A percentile compares a stretch with the other conserved stretches of the same genome.
Evolutionary conservation across 225 moss, liverwort and hornwort species (phyloP).

Genomic region (Physcomitrium patens): DNA sequence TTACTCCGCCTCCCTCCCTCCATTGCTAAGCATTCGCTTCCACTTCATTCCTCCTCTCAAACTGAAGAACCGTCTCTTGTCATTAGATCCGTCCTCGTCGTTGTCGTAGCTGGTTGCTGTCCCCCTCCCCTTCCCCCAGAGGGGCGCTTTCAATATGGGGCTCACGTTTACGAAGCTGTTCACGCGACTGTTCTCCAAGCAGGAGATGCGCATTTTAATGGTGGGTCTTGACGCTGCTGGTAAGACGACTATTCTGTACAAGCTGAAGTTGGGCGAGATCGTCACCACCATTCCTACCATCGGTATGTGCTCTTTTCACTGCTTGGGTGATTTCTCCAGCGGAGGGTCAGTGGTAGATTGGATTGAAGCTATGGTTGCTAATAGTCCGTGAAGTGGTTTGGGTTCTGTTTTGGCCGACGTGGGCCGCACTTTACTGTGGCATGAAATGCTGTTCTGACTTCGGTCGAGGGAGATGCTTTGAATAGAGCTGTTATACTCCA

Average conservation of each 20-base stretch:
- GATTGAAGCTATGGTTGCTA: not conserved
- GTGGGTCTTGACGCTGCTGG: constrained; percentile 97
- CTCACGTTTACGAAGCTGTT: constrained; percentile 98
- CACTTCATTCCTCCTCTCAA: no score
- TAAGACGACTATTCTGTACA: constrained; percentile 95
- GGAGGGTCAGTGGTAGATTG: not conserved
- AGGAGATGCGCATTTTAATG: constrained; percentile 97
- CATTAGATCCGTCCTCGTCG: no score
- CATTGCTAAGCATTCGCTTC: no score
- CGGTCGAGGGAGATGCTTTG: no score
- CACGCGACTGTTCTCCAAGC: constrained; percentile 87
- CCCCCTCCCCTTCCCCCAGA: no score
- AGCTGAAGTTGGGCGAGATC: constrained; percentile 94
- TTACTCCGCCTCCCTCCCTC: no score
- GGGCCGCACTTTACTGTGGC: no score
- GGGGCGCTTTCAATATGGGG: constrained; percentile 70
- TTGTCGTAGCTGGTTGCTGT: not conserved
- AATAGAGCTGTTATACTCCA: no score
- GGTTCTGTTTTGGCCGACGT: no score
- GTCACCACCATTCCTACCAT: constrained; percentile 91
- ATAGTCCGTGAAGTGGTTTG: no score
- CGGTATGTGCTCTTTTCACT: constrained; percentile 38
- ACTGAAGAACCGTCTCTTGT: no score
- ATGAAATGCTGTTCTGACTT: no score
- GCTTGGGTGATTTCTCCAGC: not conserved